phyloP scores from a whole-genome alignment of 2,329 filamentous ascomycete genomes.

The Cercospora zeae-maydis region DNA sequence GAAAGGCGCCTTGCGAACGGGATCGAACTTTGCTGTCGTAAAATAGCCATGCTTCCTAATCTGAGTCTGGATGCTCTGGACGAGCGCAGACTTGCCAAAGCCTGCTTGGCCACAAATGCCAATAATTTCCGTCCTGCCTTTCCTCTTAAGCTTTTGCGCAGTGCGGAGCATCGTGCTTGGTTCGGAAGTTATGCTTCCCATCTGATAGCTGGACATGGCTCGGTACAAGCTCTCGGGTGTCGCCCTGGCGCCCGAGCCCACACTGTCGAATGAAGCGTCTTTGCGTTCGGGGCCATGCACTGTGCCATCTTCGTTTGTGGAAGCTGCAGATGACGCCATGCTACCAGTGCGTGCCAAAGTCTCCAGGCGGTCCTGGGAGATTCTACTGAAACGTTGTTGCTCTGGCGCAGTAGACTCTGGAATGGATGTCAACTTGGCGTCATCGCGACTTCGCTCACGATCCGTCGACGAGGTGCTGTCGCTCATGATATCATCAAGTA shows the following conservation, averaged over 20 bases:
- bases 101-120: slow-evolving; percentile 56
- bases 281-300: slow-evolving; percentile 9
- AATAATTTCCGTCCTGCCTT: slow-evolving; percentile 58
- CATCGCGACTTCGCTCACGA: slow-evolving; percentile 45
- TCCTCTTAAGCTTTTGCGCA: slow-evolving; percentile 49
- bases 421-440: slow-evolving; percentile 39
- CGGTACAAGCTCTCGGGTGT: slow-evolving; percentile 25
- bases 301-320: slow-evolving; percentile 16
- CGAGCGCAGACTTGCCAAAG: slow-evolving; percentile 58
- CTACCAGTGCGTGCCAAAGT: slow-evolving; percentile 16
- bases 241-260: slow-evolving; percentile 18
- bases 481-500: slow-evolving; percentile 44
- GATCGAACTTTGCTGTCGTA: slow-evolving; percentile 58
- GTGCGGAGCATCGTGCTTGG: slow-evolving; percentile 37
- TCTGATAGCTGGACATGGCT: slow-evolving; percentile 19
- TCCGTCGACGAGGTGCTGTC: slow-evolving; percentile 50
- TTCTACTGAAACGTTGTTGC: slow-evolving; percentile 11
- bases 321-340: slow-evolving; percentile 20
- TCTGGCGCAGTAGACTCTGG: slow-evolving; percentile 30
- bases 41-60: slow-evolving; percentile 60
- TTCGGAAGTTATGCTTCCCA: slow-evolving; percentile 22
- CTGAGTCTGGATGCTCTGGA: slow-evolving; percentile 56
- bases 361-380: slow-evolving; percentile 14
- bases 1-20: slow-evolving; percentile 57
- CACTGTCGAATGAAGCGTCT: slow-evolving; percentile 21